Evolutionary conservation across 352 stramenopile genomes (phyloP).

Genomic region (Phytophthora vignae): DNA sequence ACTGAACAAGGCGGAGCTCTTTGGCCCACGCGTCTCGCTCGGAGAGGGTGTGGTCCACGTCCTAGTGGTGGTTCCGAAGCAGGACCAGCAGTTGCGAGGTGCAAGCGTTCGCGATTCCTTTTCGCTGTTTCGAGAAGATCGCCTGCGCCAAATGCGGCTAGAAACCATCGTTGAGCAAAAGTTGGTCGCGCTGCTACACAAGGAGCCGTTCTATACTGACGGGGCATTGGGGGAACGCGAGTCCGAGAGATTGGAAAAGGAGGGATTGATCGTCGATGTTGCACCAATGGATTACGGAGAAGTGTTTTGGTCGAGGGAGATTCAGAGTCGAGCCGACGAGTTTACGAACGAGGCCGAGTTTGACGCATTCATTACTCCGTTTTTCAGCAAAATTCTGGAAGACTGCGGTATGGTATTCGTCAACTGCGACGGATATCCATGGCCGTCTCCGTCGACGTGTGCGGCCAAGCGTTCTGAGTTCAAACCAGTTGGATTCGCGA

Average conservation of each 20-base stretch:
- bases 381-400: conserved; percentile 1
- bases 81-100: not conserved
- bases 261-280: conserved; percentile 9
- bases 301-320: conserved; percentile 13
- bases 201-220: conserved; percentile 2
- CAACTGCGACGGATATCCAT: conserved; percentile 9
- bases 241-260: conserved; percentile 1
- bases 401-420: conserved; percentile 8
- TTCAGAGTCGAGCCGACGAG: conserved; percentile 6
- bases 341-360: conserved; percentile 3
- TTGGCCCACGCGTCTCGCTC: too few relatives aligned
- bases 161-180: not conserved
- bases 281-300: not conserved
- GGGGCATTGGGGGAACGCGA: conserved; percentile 3
- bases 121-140: not conserved
- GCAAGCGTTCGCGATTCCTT: not conserved
- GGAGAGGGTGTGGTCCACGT: too few relatives aligned
- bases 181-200: not conserved
- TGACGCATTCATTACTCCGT: conserved; percentile 1
- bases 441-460: conserved; percentile 8
- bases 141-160: not conserved
- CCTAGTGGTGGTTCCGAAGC: too few relatives aligned
- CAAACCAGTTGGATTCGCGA: conserved; percentile 29
- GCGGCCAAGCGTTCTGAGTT: not conserved
- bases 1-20: too few relatives aligned